Percentiles rank a stretch among this genome's conserved stretches.
phyloP scores from a whole-genome alignment of 2,329 filamentous ascomycete species.

The Huntiella moniliformis region DNA sequence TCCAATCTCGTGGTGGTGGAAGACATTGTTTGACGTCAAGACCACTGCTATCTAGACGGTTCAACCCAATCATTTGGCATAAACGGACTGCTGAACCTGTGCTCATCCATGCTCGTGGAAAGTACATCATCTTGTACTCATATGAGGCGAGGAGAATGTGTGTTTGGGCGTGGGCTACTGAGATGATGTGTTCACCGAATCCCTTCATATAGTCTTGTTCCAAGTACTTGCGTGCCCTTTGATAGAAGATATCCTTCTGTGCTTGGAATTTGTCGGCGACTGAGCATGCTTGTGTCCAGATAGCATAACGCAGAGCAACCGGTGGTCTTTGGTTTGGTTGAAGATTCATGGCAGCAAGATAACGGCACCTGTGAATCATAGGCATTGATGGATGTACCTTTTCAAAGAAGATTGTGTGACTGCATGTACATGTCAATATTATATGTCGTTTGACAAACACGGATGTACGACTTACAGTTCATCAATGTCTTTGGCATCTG shows the following conservation, averaged over 20 bases:
- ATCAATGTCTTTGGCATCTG: constrained; percentile 48
- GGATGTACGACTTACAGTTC: constrained; percentile 41
- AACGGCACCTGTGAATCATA: constrained; percentile 78
- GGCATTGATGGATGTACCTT: constrained; percentile 74
- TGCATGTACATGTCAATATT: constrained; percentile 17
- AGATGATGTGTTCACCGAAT: constrained; percentile 76
- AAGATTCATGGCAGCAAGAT: constrained; percentile 74
- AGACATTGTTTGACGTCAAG: constrained; percentile 88
- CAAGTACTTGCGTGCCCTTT: constrained; percentile 72
- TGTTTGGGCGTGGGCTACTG: constrained; percentile 67
- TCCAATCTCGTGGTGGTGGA: constrained; percentile 77
- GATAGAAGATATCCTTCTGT: constrained; percentile 77
- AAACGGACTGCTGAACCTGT: constrained; percentile 66
- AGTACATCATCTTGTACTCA: constrained; percentile 97
- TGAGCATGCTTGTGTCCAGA: constrained; percentile 87
- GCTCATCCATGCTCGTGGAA: constrained; percentile 87
- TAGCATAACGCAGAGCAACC: constrained; percentile 75
- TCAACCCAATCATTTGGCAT: constrained; percentile 79
- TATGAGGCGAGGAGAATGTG: constrained; percentile 66
- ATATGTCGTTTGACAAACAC: not conserved
- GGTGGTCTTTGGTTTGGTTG: constrained; percentile 74
- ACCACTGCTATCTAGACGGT: constrained; percentile 64
- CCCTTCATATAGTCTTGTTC: constrained; percentile 83
- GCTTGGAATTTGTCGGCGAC: constrained; percentile 63
- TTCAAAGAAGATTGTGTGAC: constrained; percentile 72